Evolutionary conservation across 352 stramenopile genomes (phyloP).

Genomic region (Phytophthora melonis): DNA sequence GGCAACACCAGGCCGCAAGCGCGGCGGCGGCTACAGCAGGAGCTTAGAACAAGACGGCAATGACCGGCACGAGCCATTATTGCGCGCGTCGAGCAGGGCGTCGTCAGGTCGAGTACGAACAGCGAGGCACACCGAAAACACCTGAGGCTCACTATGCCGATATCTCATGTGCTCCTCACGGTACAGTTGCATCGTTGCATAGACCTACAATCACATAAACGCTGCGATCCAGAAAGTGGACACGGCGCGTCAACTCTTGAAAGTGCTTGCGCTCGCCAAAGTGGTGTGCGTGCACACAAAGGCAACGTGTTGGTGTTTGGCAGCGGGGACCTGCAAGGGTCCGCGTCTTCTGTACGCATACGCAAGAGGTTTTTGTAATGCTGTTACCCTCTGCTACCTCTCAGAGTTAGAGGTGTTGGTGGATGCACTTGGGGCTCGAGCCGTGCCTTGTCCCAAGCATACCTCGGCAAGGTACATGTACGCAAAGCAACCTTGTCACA

Average conservation of each 20-base stretch:
- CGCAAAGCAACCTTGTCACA: no score
- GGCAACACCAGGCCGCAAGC: not conserved
- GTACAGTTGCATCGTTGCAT: constrained; percentile 12
- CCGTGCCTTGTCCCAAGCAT: no score
- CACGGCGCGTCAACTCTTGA: not conserved
- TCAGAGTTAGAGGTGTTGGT: no score
- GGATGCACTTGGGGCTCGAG: no score
- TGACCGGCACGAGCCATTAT: not conserved
- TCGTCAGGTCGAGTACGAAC: not conserved
- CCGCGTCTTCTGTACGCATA: no score
- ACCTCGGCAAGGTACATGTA: no score
- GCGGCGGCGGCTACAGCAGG: not conserved
- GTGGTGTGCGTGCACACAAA: not conserved
- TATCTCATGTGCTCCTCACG: constrained; percentile 42
- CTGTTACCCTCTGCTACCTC: no score
- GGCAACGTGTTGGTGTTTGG: not conserved
- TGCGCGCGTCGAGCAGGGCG: no score
- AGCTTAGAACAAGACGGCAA: not conserved
- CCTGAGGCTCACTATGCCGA: constrained; percentile 26
- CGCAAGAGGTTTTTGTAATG: no score
- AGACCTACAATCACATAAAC: not conserved
- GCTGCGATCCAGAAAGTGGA: not conserved
- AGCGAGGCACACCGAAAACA: constrained; percentile 24
- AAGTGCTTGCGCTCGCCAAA: no score
- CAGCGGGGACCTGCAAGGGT: no score